phyloP scores from a whole-genome alignment of 805 yeast genomes.

The Lipomyces lipofer region DNA sequence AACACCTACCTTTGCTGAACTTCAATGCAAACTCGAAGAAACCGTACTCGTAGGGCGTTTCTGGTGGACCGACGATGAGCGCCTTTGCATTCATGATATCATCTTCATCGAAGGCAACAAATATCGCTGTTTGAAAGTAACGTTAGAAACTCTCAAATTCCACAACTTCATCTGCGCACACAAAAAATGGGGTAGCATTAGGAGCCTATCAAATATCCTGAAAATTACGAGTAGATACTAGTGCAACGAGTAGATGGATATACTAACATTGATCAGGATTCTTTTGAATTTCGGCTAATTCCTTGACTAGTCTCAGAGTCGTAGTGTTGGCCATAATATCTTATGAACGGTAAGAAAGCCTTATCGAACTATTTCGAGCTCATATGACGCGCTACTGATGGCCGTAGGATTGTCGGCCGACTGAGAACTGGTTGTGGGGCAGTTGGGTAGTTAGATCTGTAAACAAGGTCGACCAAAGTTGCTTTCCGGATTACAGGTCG shows the following conservation, averaged over 20 bases:
- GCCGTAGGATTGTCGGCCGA: too few species aligned
- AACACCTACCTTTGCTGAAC: conserved; percentile 13
- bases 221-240: not conserved
- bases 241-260: not conserved
- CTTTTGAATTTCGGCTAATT: conserved; percentile 15
- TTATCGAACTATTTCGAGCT: too few species aligned
- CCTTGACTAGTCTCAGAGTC: conserved; percentile 14
- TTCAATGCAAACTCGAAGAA: conserved; percentile 16
- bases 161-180: too few species aligned
- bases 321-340: conserved; percentile 7
- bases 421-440: too few species aligned
- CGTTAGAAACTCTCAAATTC: too few species aligned
- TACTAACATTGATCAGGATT: conserved; percentile 17
- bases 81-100: conserved; percentile 15
- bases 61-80: conserved; percentile 16
- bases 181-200: too few species aligned
- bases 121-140: conserved; percentile 11
- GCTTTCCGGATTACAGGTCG: too few species aligned
- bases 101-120: conserved; percentile 12
- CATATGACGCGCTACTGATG: too few species aligned
- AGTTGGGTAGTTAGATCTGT: too few species aligned
- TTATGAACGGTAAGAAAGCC: too few species aligned
- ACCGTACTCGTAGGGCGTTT: conserved; percentile 19
- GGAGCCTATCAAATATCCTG: not conserved
- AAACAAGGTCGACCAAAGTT: too few species aligned